Evolutionary conservation across 495 filamentous ascomycete genomes (phyloP), one percentile per base, ranked within the genome.

Genomic region (Penicillium cosmopolitanum): DNA sequence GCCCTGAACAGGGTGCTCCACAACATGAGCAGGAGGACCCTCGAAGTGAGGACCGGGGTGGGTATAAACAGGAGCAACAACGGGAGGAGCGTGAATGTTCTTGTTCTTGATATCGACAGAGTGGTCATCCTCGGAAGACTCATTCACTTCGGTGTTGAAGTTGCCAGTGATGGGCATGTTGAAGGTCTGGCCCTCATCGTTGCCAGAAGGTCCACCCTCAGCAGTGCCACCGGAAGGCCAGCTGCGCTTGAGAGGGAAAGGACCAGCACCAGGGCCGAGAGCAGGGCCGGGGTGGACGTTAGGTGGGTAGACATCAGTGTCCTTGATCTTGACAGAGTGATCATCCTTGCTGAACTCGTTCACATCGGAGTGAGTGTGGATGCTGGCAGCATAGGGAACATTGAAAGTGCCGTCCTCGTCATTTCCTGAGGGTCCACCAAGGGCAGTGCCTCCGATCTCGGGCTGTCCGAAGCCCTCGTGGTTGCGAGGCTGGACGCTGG

Each of bases 161-260:
- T 55, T 50, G n/a, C 61, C 67, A 23, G 56, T 56, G n/a, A 63
- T 66, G 6, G 67, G 63, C 50, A 66, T 60, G 35, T 60, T 53
- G n/a, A 67, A 68, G 15, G 15, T 31, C 53, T 74, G 69, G 23
- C 70, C 73, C 7, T 63, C 65, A 50, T 76, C 73, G 12, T 72
- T 28, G n/a, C 70, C 70, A 34, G 57, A 62, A 5, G 68, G 62
- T 2, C 66, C 66, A n/a, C 70, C 69, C 6, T 70, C 60, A 10
- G 48, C 65, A 28, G 64, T 69, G 23, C 62, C 53, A 9, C 68
- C 64, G 18, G 53, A 31, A 28, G 58, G 60, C 16, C 50, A 53
- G 50, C 43, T 18, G 15, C 64, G 61, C 64, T 68, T 66, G 50
- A 59, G 38, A 31, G 47, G 33, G 40, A 67, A 65, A 2, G 58